Evolutionary conservation across 1,284 basidiomycete species (phyloP).

Genomic region (Sanghuangporus weigelae): DNA sequence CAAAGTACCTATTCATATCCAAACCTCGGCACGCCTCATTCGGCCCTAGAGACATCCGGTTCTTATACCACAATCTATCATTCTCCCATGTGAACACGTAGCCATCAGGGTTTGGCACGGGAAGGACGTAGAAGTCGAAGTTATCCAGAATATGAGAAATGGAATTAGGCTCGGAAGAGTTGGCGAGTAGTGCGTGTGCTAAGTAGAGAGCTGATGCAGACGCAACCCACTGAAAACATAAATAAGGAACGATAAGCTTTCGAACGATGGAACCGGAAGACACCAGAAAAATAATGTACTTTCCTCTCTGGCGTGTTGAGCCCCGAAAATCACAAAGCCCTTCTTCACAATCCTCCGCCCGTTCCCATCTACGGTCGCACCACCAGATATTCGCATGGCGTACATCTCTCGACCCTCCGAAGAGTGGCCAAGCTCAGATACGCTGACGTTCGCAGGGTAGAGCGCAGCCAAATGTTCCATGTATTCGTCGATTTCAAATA

Average conservation of each 20-base stretch:
- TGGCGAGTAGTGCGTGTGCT: conserved; percentile 60
- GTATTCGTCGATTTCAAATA: conserved; percentile 49
- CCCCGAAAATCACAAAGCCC: conserved; percentile 67
- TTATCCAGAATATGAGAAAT: conserved; percentile 46
- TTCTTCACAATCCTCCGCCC: conserved; percentile 19
- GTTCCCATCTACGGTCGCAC: conserved; percentile 9
- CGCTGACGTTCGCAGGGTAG: conserved; percentile 37
- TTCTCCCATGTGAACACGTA: conserved; percentile 66
- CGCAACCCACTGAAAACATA: conserved; percentile 64
- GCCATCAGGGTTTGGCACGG: conserved; percentile 81
- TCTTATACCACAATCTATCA: conserved; percentile 83
- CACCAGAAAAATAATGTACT: conserved; percentile 18
- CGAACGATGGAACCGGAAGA: conserved; percentile 13
- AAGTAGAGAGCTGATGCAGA: conserved; percentile 71
- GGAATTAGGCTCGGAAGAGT: conserved; percentile 41
- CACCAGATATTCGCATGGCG: conserved; percentile 40
- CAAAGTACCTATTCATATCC: conserved; percentile 65
- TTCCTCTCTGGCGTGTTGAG: conserved; percentile 79
- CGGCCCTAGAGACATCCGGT: conserved; percentile 53
- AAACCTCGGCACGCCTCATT: conserved; percentile 58
- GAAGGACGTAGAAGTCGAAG: conserved; percentile 73
- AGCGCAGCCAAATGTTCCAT: conserved; percentile 38
- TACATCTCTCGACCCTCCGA: conserved; percentile 51
- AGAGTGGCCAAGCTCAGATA: conserved; percentile 46
- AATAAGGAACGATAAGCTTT: conserved; percentile 9